phyloP scores from a whole-genome alignment of 768 basidiomycete genomes.

The Hygrocybe coccinea region DNA sequence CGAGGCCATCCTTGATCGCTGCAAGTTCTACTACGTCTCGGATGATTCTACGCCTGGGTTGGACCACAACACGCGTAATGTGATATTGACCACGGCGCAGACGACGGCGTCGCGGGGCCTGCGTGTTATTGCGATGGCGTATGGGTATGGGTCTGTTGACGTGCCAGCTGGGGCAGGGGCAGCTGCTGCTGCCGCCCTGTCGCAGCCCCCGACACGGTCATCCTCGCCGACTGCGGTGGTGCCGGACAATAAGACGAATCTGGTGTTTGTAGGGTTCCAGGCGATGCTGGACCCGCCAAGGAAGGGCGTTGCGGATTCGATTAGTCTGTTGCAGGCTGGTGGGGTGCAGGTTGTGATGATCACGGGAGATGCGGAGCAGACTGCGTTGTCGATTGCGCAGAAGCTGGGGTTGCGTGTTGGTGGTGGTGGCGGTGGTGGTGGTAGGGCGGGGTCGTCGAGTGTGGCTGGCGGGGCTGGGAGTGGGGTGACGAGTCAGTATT shows the following conservation, averaged over 20 bases:
- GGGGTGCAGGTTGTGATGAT: constrained; percentile 99
- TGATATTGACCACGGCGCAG: constrained; percentile 68
- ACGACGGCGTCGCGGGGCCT: constrained; percentile 70
- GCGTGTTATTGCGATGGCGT: constrained; percentile 89
- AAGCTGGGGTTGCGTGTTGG: constrained; percentile 78
- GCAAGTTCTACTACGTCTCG: constrained; percentile 84
- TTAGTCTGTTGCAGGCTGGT: constrained; percentile 71
- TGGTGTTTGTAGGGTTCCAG: constrained; percentile 89
- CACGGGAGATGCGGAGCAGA: constrained; percentile 90
- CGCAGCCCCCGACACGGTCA: constrained; percentile 9
- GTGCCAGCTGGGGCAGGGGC: constrained; percentile 18
- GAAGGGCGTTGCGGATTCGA: constrained; percentile 88
- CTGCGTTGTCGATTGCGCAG: constrained; percentile 83
- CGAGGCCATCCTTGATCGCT: constrained; percentile 79
- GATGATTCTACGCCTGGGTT: constrained; percentile 84
- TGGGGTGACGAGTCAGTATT: constrained; percentile 35
- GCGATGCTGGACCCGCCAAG: constrained; percentile 95
- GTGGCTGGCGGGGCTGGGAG: constrained; percentile 6
- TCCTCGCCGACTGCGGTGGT: neutral
- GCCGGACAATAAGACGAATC: constrained; percentile 42
- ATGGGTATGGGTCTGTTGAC: constrained; percentile 64
- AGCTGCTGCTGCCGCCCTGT: constrained; percentile 16
- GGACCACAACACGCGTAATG: constrained; percentile 60
- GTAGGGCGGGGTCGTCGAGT: constrained; percentile 38
- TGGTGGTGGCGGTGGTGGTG: constrained; percentile 44